phyloP scores from a whole-genome alignment of 2,329 filamentous ascomycete species.

The Phialophora tarda region DNA sequence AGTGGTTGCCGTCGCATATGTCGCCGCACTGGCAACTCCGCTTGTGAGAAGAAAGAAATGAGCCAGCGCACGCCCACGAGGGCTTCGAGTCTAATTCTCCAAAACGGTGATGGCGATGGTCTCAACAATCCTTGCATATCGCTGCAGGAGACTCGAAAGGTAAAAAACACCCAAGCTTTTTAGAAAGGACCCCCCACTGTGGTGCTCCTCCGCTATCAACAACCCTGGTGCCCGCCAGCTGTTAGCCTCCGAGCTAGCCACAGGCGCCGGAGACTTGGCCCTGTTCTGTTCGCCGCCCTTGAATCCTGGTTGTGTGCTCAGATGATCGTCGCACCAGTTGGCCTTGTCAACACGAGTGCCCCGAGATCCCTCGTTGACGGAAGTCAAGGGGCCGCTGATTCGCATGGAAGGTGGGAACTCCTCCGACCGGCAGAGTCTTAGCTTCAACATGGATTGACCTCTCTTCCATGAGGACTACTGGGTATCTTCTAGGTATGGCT shows the following conservation, averaged over 20 bases:
- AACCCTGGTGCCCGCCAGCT: not conserved
- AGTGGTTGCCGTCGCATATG: not conserved
- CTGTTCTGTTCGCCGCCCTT: not conserved
- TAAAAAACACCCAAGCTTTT: not conserved
- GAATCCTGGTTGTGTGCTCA: not conserved
- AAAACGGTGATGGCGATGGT: not conserved
- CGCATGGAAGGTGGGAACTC: slow-evolving; percentile 8
- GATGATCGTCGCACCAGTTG: slow-evolving; percentile 12
- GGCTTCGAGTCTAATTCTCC: not conserved
- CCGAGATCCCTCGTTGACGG: slow-evolving; percentile 4
- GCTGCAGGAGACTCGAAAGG: not conserved
- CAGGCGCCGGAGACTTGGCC: not conserved
- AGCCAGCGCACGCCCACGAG: not conserved
- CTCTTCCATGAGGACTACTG: not conserved
- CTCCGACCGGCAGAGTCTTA: not conserved
- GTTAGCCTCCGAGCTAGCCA: not conserved
- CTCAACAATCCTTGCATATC: not conserved
- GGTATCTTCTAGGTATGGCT: not conserved
- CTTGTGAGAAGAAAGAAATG: not conserved
- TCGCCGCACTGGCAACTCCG: too few relatives aligned
- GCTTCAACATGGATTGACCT: not conserved
- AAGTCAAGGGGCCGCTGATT: not conserved
- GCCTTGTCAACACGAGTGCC: slow-evolving; percentile 2
- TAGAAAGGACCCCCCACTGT: not conserved
- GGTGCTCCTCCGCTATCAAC: not conserved